Conservation (phyloP, 1,284 basidiomycete genomes). For the Ganoderma leucocontextum region DNA sequence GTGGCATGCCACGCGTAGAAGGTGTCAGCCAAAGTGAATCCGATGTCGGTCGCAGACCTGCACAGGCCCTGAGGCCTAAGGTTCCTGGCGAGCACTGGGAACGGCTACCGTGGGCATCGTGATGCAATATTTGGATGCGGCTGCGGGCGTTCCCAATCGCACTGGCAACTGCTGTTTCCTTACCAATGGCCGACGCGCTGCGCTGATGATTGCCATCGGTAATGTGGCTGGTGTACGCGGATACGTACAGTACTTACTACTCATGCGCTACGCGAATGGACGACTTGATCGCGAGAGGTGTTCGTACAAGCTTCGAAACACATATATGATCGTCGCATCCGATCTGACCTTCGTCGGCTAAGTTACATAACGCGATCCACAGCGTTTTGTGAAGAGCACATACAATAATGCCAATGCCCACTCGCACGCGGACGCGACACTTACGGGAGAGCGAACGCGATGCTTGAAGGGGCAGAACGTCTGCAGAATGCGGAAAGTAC, state of each 20-base stretch:
- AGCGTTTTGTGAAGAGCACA: background rate
- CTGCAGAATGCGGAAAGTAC: conserved; percentile 11
- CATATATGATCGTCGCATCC: conserved; percentile 7
- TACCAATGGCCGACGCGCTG: background rate
- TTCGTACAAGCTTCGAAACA: background rate
- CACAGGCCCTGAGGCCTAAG: background rate
- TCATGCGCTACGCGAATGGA: too few relatives aligned
- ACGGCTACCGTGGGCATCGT: background rate
- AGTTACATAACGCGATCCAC: background rate
- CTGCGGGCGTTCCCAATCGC: background rate
- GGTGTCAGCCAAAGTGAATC: background rate
- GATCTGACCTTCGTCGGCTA: background rate
- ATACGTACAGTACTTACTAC: background rate
- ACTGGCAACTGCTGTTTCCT: conserved; percentile 3
- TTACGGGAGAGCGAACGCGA: background rate
- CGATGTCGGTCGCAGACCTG: background rate
- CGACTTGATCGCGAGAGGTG: background rate
- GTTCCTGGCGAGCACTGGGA: background rate
- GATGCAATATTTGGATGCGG: background rate
- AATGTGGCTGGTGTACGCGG: background rate
- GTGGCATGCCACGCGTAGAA: background rate
- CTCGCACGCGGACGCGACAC: background rate
- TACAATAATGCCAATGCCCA: too few relatives aligned
- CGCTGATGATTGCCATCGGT: background rate
- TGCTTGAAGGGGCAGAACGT: background rate